Evolutionary conservation across 2,329 filamentous ascomycete genomes (phyloP), one percentile per base, ranked within the genome.

Genomic region (Epicoccum nigrum): DNA sequence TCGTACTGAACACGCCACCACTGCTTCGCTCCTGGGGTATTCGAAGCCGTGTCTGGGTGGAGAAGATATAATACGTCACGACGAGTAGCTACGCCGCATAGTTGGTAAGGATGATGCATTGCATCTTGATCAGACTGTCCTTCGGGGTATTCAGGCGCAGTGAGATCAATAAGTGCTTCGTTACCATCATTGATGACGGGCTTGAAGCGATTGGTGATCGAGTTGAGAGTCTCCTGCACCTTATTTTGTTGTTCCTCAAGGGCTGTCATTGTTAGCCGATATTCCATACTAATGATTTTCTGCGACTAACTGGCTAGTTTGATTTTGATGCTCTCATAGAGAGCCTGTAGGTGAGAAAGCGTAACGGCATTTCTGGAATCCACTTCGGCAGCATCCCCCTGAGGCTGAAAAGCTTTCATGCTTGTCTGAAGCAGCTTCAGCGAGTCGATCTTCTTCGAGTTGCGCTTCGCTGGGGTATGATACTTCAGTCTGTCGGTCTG

Each of bases 21-120:
- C 42, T 70, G 64, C 16, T 52, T 61, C 15, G 61, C 58, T 20
- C 45, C 51, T 9, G 59, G 49, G 1, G 41, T 40, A 23, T 62
- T 57, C 15, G 64, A 59, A 4, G 55, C 44, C 7, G 54, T 58
- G 45, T 62, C 69, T 5, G 73, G 74, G 20, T 76, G 75, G 15
- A 83, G 74, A 13, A 86, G 68, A 59, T 86, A 86, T 27, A 79
- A 82, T 20, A 84, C 76, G 59, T 82, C 79, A 1, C 81, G 76
- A 40, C 80, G 77, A 3, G 83, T 86, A 30, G 81, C 81, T 4
- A 86, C 79, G 21, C 84, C 84, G 35, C 80, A 78, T 17, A 86
- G 75, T 1, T 78, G 79, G 62, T 86, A 86, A 41, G 76, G 79
- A 58, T 64, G 42, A 8, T 58, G 46, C 56, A 65, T 65, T n/a